phyloP scores from a whole-genome alignment of 2,329 filamentous ascomycete species.

The Aspergillus unguis region DNA sequence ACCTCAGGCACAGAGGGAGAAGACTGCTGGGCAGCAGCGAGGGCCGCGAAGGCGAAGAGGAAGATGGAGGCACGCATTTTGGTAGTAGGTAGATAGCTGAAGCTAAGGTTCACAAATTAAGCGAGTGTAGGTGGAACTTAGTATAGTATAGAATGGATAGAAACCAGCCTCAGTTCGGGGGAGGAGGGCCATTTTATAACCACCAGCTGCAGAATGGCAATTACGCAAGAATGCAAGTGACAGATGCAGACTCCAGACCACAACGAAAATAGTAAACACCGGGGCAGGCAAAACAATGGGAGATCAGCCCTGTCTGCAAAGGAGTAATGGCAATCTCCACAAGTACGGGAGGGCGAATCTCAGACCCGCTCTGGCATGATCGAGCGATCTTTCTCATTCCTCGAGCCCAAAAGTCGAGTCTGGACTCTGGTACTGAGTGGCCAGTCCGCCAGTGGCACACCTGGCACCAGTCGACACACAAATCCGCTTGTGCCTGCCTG shows the following conservation, averaged over 20 bases:
- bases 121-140: constrained; percentile 1
- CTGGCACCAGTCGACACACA: too few species aligned
- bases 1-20: constrained; percentile 17
- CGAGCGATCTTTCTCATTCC: neutral
- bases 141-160: neutral
- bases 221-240: constrained; percentile 9
- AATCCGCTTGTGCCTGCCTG: neutral
- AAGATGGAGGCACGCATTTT: constrained; percentile 49
- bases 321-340: constrained; percentile 9
- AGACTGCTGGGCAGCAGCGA: constrained; percentile 39
- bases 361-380: constrained; percentile 10
- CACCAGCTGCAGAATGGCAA: constrained; percentile 10
- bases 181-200: constrained; percentile 17
- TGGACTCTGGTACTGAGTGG: constrained; percentile 2
- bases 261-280: constrained; percentile 20
- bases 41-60: constrained; percentile 43
- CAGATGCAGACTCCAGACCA: constrained; percentile 7
- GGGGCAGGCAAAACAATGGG: neutral
- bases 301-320: constrained; percentile 17
- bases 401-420: neutral
- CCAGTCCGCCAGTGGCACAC: too few species aligned
- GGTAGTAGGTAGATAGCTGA: constrained; percentile 15
- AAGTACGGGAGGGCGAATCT: constrained; percentile 2
- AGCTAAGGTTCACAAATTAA: constrained; percentile 1
- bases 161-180: constrained; percentile 4